Conservation (phyloP, 108 stramenopile genomes). For the Cyclotella atomus region DNA sequence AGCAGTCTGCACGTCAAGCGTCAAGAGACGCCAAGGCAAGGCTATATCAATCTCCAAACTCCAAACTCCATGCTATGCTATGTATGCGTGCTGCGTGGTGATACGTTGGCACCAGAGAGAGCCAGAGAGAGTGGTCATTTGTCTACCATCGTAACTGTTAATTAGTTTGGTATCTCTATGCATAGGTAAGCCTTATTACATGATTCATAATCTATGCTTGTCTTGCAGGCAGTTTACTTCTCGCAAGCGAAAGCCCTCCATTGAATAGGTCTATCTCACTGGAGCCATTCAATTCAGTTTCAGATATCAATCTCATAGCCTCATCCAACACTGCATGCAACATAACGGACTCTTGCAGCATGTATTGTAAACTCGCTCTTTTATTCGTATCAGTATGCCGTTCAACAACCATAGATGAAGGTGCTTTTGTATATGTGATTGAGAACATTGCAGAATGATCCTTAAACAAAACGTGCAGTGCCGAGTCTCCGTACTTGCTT, state of each 20-base stretch:
- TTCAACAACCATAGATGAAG: constrained; percentile 25
- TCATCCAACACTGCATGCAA: constrained; percentile 77
- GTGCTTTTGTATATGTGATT: constrained; percentile 17
- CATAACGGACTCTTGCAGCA: constrained; percentile 80
- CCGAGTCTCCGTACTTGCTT: constrained; percentile 18
- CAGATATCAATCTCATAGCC: constrained; percentile 54
- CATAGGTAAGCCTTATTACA: no score
- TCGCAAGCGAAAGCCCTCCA: constrained; percentile 45
- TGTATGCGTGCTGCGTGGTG: no score
- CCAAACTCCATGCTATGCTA: no score
- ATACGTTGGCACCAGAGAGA: no score
- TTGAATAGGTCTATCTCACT: not conserved
- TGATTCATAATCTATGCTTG: constrained; percentile 51
- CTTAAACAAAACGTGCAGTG: constrained; percentile 33
- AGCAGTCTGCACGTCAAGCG: no score
- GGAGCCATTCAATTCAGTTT: not conserved
- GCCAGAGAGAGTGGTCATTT: no score
- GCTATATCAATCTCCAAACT: no score
- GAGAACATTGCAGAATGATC: constrained; percentile 49
- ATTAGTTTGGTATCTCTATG: no score
- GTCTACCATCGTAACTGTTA: no score
- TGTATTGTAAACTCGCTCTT: constrained; percentile 64
- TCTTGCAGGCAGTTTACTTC: constrained; percentile 64
- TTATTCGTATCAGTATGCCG: constrained; percentile 49
- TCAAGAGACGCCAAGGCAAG: no score